A percentile compares a stretch with the other conserved stretches of the same genome.
phyloP scores from a whole-genome alignment of 1,284 basidiomycete species.

The Trametes hirsuta region DNA sequence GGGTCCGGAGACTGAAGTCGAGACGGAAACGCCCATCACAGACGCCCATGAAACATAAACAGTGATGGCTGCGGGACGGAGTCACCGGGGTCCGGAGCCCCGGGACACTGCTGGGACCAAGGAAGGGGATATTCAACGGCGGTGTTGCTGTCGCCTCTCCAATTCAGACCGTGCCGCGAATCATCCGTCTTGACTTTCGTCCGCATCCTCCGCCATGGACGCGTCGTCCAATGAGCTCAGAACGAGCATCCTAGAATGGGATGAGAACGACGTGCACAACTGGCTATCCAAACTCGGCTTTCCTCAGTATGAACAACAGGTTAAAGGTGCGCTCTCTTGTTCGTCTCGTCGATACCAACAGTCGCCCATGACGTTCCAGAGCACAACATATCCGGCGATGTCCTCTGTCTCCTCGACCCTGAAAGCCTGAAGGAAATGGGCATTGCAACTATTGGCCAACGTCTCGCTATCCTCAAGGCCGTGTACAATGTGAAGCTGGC shows the following conservation, averaged over 20 bases:
- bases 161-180: constrained; percentile 18
- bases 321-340: constrained; percentile 55
- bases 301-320: constrained; percentile 77
- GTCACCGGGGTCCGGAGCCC: constrained; percentile 15
- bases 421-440: constrained; percentile 86
- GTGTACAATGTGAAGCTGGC: constrained; percentile 88
- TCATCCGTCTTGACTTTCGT: constrained; percentile 19
- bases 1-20: neutral
- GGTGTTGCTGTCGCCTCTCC: constrained; percentile 23
- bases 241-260: constrained; percentile 73
- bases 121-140: constrained; percentile 8
- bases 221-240: constrained; percentile 40
- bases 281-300: constrained; percentile 79
- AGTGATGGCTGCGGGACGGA: neutral
- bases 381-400: constrained; percentile 89
- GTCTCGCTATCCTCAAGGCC: constrained; percentile 86
- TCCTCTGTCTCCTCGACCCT: constrained; percentile 80
- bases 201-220: constrained; percentile 37
- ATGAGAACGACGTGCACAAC: constrained; percentile 77
- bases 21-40: neutral
- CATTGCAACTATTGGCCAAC: constrained; percentile 83
- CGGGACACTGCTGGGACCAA: constrained; percentile 11
- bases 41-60: neutral
- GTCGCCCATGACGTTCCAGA: constrained; percentile 44
- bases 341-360: constrained; percentile 13